A percentile compares a stretch with the other conserved stretches of the same genome.
phyloP scores from a whole-genome alignment of 441 rosid species.

The Mallotus japonicus region DNA sequence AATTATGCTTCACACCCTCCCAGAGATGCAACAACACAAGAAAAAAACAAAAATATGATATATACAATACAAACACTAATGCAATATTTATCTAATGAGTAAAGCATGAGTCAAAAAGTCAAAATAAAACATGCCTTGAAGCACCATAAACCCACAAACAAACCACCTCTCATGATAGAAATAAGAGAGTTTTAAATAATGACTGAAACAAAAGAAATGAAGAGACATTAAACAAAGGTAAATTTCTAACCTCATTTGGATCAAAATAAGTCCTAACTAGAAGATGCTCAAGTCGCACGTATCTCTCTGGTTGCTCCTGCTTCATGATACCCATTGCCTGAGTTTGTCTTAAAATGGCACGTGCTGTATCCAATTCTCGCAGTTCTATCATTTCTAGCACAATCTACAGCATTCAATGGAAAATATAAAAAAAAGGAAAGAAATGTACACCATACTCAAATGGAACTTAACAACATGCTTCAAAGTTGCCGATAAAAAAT shows the following conservation, averaged over 20 bases:
- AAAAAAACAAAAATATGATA: background rate
- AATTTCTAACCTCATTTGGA: slow-evolving; percentile 79
- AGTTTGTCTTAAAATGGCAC: slow-evolving; percentile 95
- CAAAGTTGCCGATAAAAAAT: background rate
- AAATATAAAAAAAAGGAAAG: too few species aligned
- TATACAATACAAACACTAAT: background rate
- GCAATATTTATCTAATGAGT: background rate
- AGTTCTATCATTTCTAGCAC: slow-evolving; percentile 98
- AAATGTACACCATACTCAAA: background rate
- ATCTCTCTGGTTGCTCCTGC: slow-evolving; percentile 99
- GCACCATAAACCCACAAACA: background rate
- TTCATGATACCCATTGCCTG: slow-evolving; percentile 99
- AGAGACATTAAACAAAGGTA: background rate
- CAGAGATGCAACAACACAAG: background rate
- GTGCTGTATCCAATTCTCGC: slow-evolving; percentile 92
- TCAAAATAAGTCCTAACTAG: slow-evolving; percentile 96
- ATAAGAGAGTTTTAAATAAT: background rate
- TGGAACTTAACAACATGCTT: background rate
- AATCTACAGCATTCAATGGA: slow-evolving; percentile 47
- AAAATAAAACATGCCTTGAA: background rate
- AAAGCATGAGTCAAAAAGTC: background rate
- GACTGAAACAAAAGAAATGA: background rate
- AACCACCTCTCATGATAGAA: background rate
- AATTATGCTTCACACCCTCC: slow-evolving; percentile 2
- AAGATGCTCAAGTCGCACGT: slow-evolving; percentile 94